Evolutionary conservation across 345 rosid genomes (phyloP).

Genomic region (Eucalyptus tenuipes): DNA sequence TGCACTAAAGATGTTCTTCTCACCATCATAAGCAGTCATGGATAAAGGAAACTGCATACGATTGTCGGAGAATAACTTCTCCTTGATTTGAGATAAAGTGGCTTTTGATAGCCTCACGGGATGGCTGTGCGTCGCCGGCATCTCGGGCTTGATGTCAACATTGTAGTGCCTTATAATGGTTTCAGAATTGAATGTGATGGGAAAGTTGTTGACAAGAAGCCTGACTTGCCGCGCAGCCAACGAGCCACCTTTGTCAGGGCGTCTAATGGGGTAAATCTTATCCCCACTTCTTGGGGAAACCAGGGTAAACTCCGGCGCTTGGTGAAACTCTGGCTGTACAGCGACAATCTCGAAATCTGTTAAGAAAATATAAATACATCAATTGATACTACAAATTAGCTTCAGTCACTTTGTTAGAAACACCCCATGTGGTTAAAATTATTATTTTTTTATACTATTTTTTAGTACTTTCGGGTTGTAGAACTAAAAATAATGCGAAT

Average conservation of each 20-base stretch:
- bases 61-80: conserved; percentile 32
- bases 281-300: neutral
- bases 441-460: too few species aligned
- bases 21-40: conserved; percentile 77
- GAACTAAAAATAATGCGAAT: rapidly evolving
- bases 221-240: conserved; percentile 8
- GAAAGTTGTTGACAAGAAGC: conserved; percentile 58
- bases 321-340: neutral
- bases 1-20: conserved; percentile 73
- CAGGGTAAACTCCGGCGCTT: neutral
- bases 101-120: conserved; percentile 27
- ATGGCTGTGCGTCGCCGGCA: conserved; percentile 9
- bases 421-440: rapidly evolving
- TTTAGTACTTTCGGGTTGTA: too few species aligned
- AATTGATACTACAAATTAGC: too few species aligned
- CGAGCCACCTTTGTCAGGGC: conserved; percentile 61
- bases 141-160: conserved; percentile 37
- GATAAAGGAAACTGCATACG: conserved; percentile 32
- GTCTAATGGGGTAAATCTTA: conserved; percentile 19
- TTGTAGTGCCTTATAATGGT: conserved; percentile 52
- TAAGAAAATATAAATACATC: neutral
- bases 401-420: neutral
- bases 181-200: conserved; percentile 33
- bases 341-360: neutral
- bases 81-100: conserved; percentile 30